These are phyloP conservation scores for Coniochaeta hoffmannii DNA, from an alignment of 2,329 filamentous ascomycete species.

Conservation along the genomic window DNA sequence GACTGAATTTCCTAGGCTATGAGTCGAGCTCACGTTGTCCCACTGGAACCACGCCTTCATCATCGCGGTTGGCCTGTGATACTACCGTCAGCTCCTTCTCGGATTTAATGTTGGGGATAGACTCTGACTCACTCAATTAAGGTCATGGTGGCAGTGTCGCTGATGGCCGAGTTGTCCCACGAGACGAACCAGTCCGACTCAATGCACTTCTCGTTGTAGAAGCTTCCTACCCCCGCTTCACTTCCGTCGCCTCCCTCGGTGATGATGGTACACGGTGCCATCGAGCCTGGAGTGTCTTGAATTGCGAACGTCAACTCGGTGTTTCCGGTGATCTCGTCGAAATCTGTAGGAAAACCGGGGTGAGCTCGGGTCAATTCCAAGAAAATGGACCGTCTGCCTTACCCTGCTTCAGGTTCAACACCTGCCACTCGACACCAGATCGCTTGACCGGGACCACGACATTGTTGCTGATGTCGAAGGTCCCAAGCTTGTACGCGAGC, in stretches of 20 bases:
- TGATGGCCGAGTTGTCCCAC: background rate
- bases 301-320: background rate
- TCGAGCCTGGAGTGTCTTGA: background rate
- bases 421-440: background rate
- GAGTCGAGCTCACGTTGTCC: background rate
- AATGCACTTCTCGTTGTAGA: background rate
- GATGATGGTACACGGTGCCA: background rate
- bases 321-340: background rate
- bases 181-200: background rate
- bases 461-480: background rate
- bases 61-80: background rate
- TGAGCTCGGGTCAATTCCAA: background rate
- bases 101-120: background rate
- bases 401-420: background rate
- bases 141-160: background rate
- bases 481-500: background rate
- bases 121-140: background rate
- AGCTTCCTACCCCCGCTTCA: background rate
- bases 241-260: background rate
- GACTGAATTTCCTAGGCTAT: background rate
- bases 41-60: background rate
- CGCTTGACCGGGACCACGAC: background rate
- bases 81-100: background rate
- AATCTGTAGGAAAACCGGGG: background rate
- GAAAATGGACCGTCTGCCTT: background rate